Evolutionary conservation across 257 asterid species (phyloP).

Genomic region (Solanum pennellii): DNA sequence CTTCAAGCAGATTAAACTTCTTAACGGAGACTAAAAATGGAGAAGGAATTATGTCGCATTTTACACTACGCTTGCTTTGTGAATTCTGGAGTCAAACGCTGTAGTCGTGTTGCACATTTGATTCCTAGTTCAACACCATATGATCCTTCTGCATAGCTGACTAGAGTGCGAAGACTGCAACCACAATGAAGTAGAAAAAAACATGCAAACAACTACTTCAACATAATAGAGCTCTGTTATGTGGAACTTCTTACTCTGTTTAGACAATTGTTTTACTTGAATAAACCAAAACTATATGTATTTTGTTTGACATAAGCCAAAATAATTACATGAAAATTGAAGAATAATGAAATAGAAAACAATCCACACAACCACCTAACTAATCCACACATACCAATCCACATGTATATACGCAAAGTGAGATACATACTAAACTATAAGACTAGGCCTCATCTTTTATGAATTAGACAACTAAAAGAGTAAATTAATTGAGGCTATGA

Average conservation of each 20-base stretch:
- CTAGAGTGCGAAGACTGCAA: slow-evolving; percentile 29
- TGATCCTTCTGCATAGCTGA: slow-evolving; percentile 65
- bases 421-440: not conserved
- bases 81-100: not conserved
- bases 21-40: too few species aligned
- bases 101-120: too few species aligned
- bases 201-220: slow-evolving; percentile 14
- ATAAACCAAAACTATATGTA: too few species aligned
- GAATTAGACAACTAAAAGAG: not conserved
- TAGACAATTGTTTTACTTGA: too few species aligned
- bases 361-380: not conserved
- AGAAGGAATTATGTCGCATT: not conserved
- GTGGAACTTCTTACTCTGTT: too few species aligned
- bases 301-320: not conserved
- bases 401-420: not conserved
- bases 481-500: not conserved
- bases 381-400: not conserved
- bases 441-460: not conserved
- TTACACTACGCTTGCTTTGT: not conserved
- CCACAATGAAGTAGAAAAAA: slow-evolving; percentile 33
- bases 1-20: too few species aligned
- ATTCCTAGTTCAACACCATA: slow-evolving; percentile 25
- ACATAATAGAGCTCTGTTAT: too few species aligned
- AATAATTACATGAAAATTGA: not conserved
- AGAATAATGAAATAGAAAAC: not conserved